Conservation (phyloP, 441 rosid species). For the Breynia disticha region DNA sequence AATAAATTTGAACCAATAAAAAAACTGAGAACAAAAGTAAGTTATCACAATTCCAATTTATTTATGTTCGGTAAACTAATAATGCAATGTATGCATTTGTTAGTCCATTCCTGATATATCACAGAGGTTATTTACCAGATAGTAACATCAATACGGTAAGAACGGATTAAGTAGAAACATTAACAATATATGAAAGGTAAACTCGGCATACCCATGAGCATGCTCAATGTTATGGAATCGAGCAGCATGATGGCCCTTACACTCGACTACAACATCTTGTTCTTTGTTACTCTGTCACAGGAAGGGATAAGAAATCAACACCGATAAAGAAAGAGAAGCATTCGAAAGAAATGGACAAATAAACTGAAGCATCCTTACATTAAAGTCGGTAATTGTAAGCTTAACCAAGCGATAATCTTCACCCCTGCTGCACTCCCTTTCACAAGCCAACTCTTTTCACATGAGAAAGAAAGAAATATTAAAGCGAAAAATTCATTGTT, state of each 20-base stretch:
- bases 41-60: neutral
- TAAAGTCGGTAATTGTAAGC: constrained; percentile 68
- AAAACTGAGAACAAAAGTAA: neutral
- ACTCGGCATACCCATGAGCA: constrained; percentile 62
- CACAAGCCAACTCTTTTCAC: constrained; percentile 60
- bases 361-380: constrained; percentile 23
- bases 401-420: constrained; percentile 85
- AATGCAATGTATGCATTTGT: neutral
- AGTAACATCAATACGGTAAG: neutral
- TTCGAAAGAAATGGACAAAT: neutral
- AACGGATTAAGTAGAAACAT: neutral
- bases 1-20: neutral
- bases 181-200: neutral
- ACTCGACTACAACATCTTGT: constrained; percentile 62
- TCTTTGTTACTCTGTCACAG: constrained; percentile 59
- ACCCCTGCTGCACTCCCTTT: constrained; percentile 91
- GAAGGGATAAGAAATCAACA: neutral
- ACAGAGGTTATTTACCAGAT: neutral
- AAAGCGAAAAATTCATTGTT: neutral
- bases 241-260: constrained; percentile 95
- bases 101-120: too few relatives aligned
- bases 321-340: neutral
- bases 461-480: constrained; percentile 8
- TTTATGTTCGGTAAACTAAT: neutral
- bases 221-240: constrained; percentile 60